These are phyloP conservation scores for Colletotrichum caudatum DNA, from an alignment of 2,329 filamentous ascomycete species.

Conservation along the genomic window DNA sequence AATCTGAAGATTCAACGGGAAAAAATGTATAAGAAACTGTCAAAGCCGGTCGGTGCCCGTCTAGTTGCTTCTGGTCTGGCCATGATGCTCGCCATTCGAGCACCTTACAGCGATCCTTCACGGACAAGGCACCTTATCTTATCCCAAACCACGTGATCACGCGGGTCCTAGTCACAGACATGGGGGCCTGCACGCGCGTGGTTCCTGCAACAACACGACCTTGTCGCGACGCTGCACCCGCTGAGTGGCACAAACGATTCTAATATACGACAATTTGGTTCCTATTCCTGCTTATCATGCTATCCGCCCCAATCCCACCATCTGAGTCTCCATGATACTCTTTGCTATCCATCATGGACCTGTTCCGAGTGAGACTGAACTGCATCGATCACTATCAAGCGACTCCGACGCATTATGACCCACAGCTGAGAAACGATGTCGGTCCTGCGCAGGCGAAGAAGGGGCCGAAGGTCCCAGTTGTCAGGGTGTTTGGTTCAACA, in stretches of 20 bases:
- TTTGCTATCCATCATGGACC: constrained; percentile 62
- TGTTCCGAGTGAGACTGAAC: constrained; percentile 92
- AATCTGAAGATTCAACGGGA: not conserved
- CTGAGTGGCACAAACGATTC: constrained; percentile 19
- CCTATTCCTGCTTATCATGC: constrained; percentile 10
- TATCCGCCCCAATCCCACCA: not conserved
- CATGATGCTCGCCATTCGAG: not conserved
- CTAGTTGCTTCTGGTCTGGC: not conserved
- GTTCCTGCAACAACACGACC: constrained; percentile 21
- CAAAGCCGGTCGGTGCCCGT: no score
- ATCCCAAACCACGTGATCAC: constrained; percentile 47
- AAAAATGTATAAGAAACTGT: not conserved
- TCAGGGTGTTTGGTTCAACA: constrained; percentile 92
- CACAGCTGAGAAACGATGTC: constrained; percentile 76
- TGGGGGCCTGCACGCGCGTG: constrained; percentile 11
- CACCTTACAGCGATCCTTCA: not conserved
- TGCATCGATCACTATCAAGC: constrained; percentile 96
- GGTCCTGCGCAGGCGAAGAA: constrained; percentile 69
- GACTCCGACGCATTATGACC: constrained; percentile 82
- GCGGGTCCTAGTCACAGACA: constrained; percentile 20
- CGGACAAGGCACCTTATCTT: not conserved
- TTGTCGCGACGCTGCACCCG: constrained; percentile 24
- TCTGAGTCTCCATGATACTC: constrained; percentile 31
- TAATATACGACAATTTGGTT: not conserved
- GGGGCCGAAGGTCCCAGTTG: constrained; percentile 82